Conservation (phyloP, 2,329 filamentous ascomycete species). For the Aspergillus luchuensis region DNA sequence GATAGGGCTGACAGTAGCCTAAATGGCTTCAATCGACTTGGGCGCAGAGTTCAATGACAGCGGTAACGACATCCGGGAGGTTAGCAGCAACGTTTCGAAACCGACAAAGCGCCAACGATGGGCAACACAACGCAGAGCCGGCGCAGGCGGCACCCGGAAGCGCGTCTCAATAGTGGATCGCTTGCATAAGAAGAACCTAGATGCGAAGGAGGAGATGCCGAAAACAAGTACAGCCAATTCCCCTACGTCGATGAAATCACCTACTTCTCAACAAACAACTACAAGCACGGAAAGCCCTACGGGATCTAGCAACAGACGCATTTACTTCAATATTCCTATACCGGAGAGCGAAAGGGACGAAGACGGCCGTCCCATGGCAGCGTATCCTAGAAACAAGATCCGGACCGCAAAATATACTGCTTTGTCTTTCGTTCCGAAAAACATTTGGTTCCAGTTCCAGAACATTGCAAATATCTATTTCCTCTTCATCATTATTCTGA, state of each 20-base stretch:
- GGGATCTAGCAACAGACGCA: conserved; percentile 29
- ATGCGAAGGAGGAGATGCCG: conserved; percentile 70
- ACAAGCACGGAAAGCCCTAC: conserved; percentile 46
- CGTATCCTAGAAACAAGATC: conserved; percentile 91
- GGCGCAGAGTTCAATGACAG: conserved; percentile 32
- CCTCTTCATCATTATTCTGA: conserved; percentile 90
- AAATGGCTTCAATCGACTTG: conserved; percentile 45
- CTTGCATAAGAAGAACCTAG: conserved; percentile 62
- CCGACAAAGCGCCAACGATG: conserved; percentile 82
- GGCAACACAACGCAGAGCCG: conserved; percentile 87
- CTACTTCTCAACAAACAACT: conserved; percentile 28
- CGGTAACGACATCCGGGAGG: conserved; percentile 31
- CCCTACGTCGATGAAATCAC: conserved; percentile 40
- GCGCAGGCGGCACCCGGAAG: conserved; percentile 75
- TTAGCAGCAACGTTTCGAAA: conserved; percentile 55
- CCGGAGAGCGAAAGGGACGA: conserved; percentile 76
- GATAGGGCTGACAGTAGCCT: conserved; percentile 29
- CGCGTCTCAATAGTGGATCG: conserved; percentile 79
- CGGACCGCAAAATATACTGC: conserved; percentile 97
- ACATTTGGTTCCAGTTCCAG: conserved; percentile 96
- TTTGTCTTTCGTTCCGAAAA: conserved; percentile 92
- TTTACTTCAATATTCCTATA: conserved; percentile 82
- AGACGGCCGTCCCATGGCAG: conserved; percentile 69
- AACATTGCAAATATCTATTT: conserved; percentile 99
- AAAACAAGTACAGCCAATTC: conserved; percentile 48